These are phyloP conservation scores for Apiospora hydei DNA, from an alignment of 2,329 filamentous ascomycete species.

Conservation along the genomic window DNA sequence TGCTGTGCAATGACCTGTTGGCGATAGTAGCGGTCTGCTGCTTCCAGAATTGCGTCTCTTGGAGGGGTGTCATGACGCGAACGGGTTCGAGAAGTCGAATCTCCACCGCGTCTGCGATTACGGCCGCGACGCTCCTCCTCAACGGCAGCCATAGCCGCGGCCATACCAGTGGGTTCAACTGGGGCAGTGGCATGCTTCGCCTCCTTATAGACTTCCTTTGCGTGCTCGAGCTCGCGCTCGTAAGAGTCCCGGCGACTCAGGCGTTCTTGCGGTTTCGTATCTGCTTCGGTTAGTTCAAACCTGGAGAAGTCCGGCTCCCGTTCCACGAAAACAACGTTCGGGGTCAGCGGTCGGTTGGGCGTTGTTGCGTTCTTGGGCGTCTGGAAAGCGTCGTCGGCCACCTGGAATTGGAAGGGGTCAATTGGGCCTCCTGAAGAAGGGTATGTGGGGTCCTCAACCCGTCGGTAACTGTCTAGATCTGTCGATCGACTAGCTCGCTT, in stretches of 20 bases:
- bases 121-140: constrained; percentile 46
- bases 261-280: constrained; percentile 44
- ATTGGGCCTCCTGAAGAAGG: constrained; percentile 44
- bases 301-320: constrained; percentile 58
- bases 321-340: constrained; percentile 60
- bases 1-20: constrained; percentile 61
- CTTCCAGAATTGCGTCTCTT: constrained; percentile 59
- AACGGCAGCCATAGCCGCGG: constrained; percentile 55
- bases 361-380: constrained; percentile 50
- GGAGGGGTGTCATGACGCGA: constrained; percentile 43
- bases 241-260: constrained; percentile 59
- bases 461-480: constrained; percentile 39
- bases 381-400: constrained; percentile 59
- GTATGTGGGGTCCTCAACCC: constrained; percentile 35
- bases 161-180: constrained; percentile 55
- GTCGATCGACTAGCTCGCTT: constrained; percentile 31
- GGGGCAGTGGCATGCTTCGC: constrained; percentile 57
- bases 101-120: constrained; percentile 42
- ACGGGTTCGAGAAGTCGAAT: constrained; percentile 43
- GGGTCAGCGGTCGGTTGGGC: constrained; percentile 54
- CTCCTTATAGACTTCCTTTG: constrained; percentile 53
- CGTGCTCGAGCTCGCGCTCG: constrained; percentile 55
- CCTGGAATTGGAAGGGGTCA: constrained; percentile 67
- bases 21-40: constrained; percentile 65
- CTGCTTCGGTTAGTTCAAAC: constrained; percentile 36